phyloP scores from a whole-genome alignment of 1,284 basidiomycete genomes.

The Gymnopus androsaceus region DNA sequence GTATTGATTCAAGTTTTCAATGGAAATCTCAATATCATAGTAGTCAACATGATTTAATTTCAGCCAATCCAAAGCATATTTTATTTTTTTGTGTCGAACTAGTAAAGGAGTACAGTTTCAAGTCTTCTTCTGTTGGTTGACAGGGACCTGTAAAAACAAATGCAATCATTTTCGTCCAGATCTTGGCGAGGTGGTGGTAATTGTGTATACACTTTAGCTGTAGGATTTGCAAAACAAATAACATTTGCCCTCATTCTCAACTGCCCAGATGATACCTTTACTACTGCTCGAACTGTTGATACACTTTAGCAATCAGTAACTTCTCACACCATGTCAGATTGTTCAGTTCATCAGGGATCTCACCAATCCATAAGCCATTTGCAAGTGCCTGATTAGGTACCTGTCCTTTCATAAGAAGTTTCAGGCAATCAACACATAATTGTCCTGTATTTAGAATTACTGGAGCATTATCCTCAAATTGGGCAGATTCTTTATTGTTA shows the following conservation, averaged over 20 bases:
- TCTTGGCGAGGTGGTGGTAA: slow-evolving; percentile 1
- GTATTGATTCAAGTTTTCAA: not conserved
- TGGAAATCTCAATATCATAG: slow-evolving; percentile 25
- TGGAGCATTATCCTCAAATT: too few species aligned
- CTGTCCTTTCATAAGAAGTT: too few species aligned
- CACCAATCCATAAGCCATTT: slow-evolving; percentile 40
- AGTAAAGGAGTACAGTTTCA: slow-evolving; percentile 26
- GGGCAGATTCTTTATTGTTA: too few species aligned
- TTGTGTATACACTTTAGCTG: slow-evolving; percentile 24
- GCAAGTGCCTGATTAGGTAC: slow-evolving; percentile 32
- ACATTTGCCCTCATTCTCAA: slow-evolving; percentile 25
- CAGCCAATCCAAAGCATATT: slow-evolving; percentile 31
- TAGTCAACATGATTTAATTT: slow-evolving; percentile 33
- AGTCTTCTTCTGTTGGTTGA: slow-evolving; percentile 22
- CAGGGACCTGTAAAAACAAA: not conserved
- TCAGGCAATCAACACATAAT: too few species aligned
- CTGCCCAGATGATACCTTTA: not conserved
- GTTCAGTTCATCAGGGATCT: slow-evolving; percentile 30
- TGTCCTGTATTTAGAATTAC: too few species aligned
- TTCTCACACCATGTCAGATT: slow-evolving; percentile 27
- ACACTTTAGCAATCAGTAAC: slow-evolving; percentile 16
- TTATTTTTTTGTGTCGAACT: slow-evolving; percentile 24
- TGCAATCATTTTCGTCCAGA: slow-evolving; percentile 1
- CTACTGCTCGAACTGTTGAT: too few species aligned
- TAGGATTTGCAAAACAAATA: slow-evolving; percentile 20